Conservation (phyloP, 2,329 filamentous ascomycete species). For the Alternaria gansuensis region DNA sequence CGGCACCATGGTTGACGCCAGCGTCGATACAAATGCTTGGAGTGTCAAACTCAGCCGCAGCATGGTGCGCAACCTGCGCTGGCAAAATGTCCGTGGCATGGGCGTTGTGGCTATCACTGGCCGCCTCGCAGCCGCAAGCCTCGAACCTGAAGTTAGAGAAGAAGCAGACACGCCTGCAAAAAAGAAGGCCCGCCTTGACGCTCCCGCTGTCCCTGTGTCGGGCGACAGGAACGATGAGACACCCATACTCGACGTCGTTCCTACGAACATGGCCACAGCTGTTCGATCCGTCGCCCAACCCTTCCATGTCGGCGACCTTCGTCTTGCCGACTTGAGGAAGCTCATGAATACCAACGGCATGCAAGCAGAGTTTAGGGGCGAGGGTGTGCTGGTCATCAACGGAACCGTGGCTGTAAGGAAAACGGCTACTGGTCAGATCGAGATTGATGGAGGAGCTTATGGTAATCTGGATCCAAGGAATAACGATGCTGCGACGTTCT, state of each 20-base stretch:
- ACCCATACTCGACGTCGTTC: conserved; percentile 68
- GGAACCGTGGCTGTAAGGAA: conserved; percentile 88
- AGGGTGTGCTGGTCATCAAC: conserved; percentile 90
- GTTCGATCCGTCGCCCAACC: conserved; percentile 82
- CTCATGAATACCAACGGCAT: conserved; percentile 82
- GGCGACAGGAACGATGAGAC: conserved; percentile 57
- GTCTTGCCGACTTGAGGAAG: conserved; percentile 85
- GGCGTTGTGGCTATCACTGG: conserved; percentile 94
- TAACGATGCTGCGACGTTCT: conserved; percentile 72
- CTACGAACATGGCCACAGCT: conserved; percentile 71
- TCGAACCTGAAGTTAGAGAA: conserved; percentile 49
- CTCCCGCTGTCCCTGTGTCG: conserved; percentile 56
- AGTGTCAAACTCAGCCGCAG: conserved; percentile 86
- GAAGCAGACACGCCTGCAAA: conserved; percentile 57
- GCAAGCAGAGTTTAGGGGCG: conserved; percentile 89
- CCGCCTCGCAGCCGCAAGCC: conserved; percentile 63
- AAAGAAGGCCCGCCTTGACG: conserved; percentile 61
- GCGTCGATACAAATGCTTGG: conserved; percentile 98
- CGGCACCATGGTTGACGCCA: conserved; percentile 82
- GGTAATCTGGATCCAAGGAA: conserved; percentile 54
- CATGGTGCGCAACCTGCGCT: conserved; percentile 86
- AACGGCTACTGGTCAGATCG: conserved; percentile 83
- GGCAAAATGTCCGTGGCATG: conserved; percentile 91
- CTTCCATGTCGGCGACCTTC: conserved; percentile 91
- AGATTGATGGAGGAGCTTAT: conserved; percentile 71